phyloP scores from a whole-genome alignment of 768 basidiomycete species.

The Boletus eberwhitei region DNA sequence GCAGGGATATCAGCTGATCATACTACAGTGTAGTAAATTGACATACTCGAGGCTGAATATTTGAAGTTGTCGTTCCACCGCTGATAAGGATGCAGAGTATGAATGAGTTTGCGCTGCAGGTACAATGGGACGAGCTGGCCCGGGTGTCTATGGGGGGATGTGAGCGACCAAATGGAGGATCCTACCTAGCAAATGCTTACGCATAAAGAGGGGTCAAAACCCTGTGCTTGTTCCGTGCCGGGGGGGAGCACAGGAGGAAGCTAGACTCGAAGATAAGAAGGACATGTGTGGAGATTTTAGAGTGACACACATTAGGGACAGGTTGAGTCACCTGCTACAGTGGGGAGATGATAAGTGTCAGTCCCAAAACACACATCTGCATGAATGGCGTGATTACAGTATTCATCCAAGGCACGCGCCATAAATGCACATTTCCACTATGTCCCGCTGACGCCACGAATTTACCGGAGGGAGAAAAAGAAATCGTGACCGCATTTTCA shows the following conservation, averaged over 20 bases:
- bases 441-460: background rate
- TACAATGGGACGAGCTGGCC: background rate
- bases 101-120: background rate
- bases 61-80: background rate
- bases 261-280: background rate
- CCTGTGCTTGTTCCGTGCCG: background rate
- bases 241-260: background rate
- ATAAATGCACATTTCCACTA: background rate
- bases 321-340: background rate
- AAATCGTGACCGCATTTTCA: fast-evolving
- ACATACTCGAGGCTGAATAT: background rate
- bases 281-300: background rate
- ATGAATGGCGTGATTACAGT: background rate
- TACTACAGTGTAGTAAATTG: background rate
- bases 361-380: background rate
- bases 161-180: background rate
- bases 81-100: background rate
- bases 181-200: background rate
- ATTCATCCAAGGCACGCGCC: background rate
- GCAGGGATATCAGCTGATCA: background rate
- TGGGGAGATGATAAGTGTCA: too few species aligned
- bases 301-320: background rate
- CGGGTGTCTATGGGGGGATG: background rate
- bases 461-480: slow-evolving; percentile 1
- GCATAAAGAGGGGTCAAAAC: background rate